Evolutionary conservation across 2,329 filamentous ascomycete genomes (phyloP), one percentile per base, ranked within the genome.

Genomic region (Alternaria brassicae): DNA sequence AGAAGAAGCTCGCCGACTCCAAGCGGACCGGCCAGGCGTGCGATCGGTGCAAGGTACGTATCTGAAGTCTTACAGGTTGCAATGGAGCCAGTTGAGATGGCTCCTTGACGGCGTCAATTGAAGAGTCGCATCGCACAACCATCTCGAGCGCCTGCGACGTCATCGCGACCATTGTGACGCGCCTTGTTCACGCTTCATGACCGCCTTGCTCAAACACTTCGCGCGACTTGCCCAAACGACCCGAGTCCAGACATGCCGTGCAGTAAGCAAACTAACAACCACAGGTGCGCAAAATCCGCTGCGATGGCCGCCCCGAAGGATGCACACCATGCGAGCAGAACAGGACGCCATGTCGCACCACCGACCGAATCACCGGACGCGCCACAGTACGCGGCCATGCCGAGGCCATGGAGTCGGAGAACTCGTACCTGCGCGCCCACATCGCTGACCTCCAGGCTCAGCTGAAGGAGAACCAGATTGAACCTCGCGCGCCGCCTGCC

Each of bases 241-340:
- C 15, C 39, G 34, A 25, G 21, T 27, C 41, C 27, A 6, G 2
- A 19, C 34, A 10, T 37, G n/a, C n/a, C 34, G n/a, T 17, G n/a
- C n/a, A 37, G 13, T 28, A 40, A 27, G 3, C 37, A 51, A 44
- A 30, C 66, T 63, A 48, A 67, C 54, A 36, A 23, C 6, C 7
- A 9, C 30, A 92, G 90, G 84, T 92, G 58, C 88, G 92, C 68
- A 96, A 96, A 80, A 96, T 96, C 70, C 88, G 91, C 73, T 96
- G 92, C 82, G 92, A 96, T 81, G 89, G 88, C 53, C 83, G 90
- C 39, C 87, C 90, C 30, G 89, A 91, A 66, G 92, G 91, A 63
- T 96, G 92, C 80, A 91, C 91, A 62, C 90, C 91, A 70, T 96
- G 92, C 80, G 81, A 87, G 68, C 88, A 90, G 77, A 90, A 91